Conservation (phyloP, 1,139 yeast genomes). For the Lodderomyces parapsilosis region DNA sequence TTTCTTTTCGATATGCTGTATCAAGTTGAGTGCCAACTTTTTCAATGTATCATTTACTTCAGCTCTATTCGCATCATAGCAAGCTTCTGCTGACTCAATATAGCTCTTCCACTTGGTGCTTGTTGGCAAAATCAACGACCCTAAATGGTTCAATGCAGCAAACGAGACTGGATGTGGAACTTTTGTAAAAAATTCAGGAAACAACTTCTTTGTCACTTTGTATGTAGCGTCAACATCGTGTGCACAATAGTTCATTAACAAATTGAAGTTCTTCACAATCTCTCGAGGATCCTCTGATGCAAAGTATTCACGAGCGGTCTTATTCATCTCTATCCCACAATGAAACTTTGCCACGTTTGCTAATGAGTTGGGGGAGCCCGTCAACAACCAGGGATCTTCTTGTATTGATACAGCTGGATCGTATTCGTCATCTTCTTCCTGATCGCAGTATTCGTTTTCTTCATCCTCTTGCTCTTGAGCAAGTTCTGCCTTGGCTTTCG, state of each 20-base stretch:
- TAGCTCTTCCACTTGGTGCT: slow-evolving; percentile 72
- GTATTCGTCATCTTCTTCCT: slow-evolving; percentile 19
- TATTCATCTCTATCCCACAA: slow-evolving; percentile 69
- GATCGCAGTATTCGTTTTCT: background rate
- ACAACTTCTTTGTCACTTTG: slow-evolving; percentile 62
- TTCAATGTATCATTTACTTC: slow-evolving; percentile 60
- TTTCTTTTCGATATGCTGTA: slow-evolving; percentile 31
- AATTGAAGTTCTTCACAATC: slow-evolving; percentile 57
- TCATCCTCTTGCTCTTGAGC: slow-evolving; percentile 26
- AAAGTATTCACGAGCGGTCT: slow-evolving; percentile 65
- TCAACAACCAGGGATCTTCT: slow-evolving; percentile 75
- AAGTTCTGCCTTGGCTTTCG: slow-evolving; percentile 21
- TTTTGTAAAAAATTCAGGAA: slow-evolving; percentile 63
- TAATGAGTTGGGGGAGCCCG: slow-evolving; percentile 77
- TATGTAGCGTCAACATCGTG: slow-evolving; percentile 78
- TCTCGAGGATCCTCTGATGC: slow-evolving; percentile 52
- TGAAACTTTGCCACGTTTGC: slow-evolving; percentile 81
- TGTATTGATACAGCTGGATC: slow-evolving; percentile 16
- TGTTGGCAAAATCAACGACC: slow-evolving; percentile 80
- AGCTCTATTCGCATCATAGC: slow-evolving; percentile 58
- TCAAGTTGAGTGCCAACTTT: slow-evolving; percentile 60
- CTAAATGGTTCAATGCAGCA: slow-evolving; percentile 78
- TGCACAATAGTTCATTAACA: slow-evolving; percentile 79
- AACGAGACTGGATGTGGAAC: slow-evolving; percentile 96
- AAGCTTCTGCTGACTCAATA: slow-evolving; percentile 62